Base-by-base conservation (phyloP, 2,329 filamentous ascomycete species). In the Podosphaera leucotricha region DNA sequence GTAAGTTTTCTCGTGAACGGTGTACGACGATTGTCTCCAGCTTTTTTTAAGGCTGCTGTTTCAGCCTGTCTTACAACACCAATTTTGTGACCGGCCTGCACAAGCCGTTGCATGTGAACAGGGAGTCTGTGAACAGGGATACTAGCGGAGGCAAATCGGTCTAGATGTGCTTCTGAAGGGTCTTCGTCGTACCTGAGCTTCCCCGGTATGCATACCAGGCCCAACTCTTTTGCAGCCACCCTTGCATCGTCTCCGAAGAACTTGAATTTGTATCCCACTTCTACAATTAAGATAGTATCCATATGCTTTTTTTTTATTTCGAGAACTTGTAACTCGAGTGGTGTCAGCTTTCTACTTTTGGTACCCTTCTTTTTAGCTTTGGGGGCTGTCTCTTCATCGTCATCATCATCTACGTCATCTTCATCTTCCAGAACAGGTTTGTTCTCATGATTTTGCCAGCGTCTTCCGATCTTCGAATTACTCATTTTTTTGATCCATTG, bases 211-310 rank as follows among this genome's bases (percentile, higher is more conserved):
- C 90, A 98, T 35, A 98, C 80, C 52, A 98, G 94, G 47, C 84
- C 81, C 41, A 98, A 67, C 58, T 87, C 84, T 59, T 87, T 92
- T 11, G 86, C 82, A 3, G 87, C 90, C 44, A 75, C 72, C 44
- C 85, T 73, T 7, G 90, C 90, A 64, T 98, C 90, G 55, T 95
- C 87, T 10, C 90, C 90, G 57, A 93, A 93, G 64, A 98, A 93
- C 28, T 81, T 77, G 62, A 92, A 98, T 59, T 98, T 98, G 64
- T 98, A 98, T 43, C 90, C 90, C 7, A 95, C 90, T 59, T 98
- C 87, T 43, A 95, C 77, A 11, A 95, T 80, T 44, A 98, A 67
- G 18, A 98, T 55, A 0, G 87, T 90, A 57, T 95, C 90, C 64
- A 84, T 70, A 57, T 95, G 77, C 53, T 87, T 82, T 47, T 76